Evolutionary conservation across 2,329 filamentous ascomycete species (phyloP).

Genomic region (Ascomycota sp.): DNA sequence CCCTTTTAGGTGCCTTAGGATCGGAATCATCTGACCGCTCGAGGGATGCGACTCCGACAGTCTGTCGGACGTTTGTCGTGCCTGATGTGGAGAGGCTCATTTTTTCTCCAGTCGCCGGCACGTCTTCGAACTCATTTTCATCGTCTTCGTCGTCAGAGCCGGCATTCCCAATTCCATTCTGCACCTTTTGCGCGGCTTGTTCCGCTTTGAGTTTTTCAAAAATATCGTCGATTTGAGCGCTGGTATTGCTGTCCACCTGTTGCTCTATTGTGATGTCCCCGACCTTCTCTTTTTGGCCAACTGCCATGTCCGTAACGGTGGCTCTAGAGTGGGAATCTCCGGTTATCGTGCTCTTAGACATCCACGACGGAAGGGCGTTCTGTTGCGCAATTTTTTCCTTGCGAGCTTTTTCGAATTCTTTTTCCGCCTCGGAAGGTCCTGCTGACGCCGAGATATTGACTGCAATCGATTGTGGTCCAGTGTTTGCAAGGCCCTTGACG

Average conservation of each 20-base stretch:
- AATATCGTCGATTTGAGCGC: conserved; percentile 41
- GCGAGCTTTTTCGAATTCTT: conserved; percentile 40
- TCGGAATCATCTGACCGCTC: no score
- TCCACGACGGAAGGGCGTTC: conserved; percentile 53
- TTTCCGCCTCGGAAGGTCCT: conserved; percentile 45
- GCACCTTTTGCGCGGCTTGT: conserved; percentile 24
- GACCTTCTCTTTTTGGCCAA: conserved; percentile 20
- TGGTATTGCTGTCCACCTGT: conserved; percentile 26
- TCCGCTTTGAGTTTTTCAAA: conserved; percentile 46
- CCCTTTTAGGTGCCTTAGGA: no score
- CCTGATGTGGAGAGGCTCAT: no score
- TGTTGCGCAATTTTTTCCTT: conserved; percentile 46
- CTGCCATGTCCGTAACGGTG: conserved; percentile 4
- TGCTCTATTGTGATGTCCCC: conserved; percentile 23
- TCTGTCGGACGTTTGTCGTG: no score
- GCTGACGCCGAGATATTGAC: conserved; percentile 48
- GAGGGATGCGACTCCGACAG: no score
- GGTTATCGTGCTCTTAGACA: conserved; percentile 48
- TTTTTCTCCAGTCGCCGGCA: conserved; percentile 22
- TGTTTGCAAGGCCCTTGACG: conserved; percentile 47
- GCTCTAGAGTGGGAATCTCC: conserved; percentile 34
- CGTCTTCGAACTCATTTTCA: conserved; percentile 29
- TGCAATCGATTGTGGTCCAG: conserved; percentile 46
- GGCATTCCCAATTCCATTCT: conserved; percentile 11
- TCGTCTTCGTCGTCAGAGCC: no score